Evolutionary conservation across 306 rosid genomes (phyloP), one percentile per base, ranked within the genome.

Genomic region (Lathyrus oleraceus): DNA sequence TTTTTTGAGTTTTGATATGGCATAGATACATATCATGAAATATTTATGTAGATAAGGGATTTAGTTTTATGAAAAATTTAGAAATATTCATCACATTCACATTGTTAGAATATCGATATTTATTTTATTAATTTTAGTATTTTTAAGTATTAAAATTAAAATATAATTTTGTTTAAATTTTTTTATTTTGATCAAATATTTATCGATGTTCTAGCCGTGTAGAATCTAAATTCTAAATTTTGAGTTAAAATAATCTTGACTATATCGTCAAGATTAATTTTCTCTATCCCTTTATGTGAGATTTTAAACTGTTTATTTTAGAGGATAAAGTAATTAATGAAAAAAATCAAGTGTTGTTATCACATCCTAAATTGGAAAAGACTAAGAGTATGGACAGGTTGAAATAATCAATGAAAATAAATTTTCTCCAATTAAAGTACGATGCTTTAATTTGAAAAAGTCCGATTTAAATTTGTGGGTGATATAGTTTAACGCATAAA

Each of bases 1-100:
- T 27, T 10, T 75, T 16, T 51, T 80, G 45, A 30, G 20, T 62
- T 69, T 56, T 63, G 77, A 75, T 36, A 30, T 42, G 53, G 3
- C 39, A 2, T 61, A 72, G 27, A 35, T 51, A 17, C 5, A 54
- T 32, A 60, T 15, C 5, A 10, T 13, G 9, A 2, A 61, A 16
- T 60, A 8, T 45, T 12, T 1, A 21, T 52, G 59, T 87, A 21
- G 60, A 17, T 51, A 51, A 20, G 8, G 2, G 14, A 52, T 4
- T 4, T 4, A 14, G 2, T 0, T 20, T 0, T 1, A 7, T 8
- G 6, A 0, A 4, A 0, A 23, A 23, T 25, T 25, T 0, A 25
- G 0, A 49, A 23, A 23, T 5, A 15, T 17, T 49, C 2, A 3
- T 0, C 2, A 12, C 13, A 49, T 49, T 49, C 4, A 49, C 2